phyloP scores from a whole-genome alignment of 306 rosid species.

The Ormosia emarginata region DNA sequence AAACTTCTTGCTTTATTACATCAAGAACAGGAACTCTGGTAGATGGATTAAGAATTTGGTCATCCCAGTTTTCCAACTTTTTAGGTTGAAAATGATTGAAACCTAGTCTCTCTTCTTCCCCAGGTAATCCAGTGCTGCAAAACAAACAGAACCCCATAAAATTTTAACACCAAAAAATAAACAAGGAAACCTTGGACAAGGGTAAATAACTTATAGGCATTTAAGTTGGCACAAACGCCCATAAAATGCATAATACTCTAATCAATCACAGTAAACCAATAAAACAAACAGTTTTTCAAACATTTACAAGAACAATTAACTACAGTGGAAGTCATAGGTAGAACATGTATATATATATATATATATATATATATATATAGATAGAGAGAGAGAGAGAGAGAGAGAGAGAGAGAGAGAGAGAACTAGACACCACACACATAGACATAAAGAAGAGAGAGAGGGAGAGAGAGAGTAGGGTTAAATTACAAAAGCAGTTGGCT shows the following conservation, averaged over 20 bases:
- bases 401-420: no score
- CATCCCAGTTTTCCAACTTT: constrained; percentile 56
- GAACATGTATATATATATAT: background rate
- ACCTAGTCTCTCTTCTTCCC: constrained; percentile 56
- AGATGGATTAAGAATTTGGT: constrained; percentile 31
- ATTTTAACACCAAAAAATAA: background rate
- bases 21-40: constrained; percentile 32
- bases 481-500: constrained; percentile 65
- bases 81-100: constrained; percentile 41
- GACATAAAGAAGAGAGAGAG: background rate
- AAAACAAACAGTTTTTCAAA: background rate
- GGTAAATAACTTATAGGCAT: background rate
- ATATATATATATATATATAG: background rate
- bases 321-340: background rate
- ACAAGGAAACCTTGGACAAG: background rate
- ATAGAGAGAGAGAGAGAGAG: no score
- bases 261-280: background rate
- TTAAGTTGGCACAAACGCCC: background rate
- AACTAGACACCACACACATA: background rate
- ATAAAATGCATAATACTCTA: background rate
- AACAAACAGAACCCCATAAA: constrained; percentile 4
- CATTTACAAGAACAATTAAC: background rate
- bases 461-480: background rate
- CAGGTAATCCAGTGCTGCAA: constrained; percentile 57
- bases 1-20: constrained; percentile 55